Conservation (phyloP, 1,139 yeast genomes). For the Pichia sp. region DNA sequence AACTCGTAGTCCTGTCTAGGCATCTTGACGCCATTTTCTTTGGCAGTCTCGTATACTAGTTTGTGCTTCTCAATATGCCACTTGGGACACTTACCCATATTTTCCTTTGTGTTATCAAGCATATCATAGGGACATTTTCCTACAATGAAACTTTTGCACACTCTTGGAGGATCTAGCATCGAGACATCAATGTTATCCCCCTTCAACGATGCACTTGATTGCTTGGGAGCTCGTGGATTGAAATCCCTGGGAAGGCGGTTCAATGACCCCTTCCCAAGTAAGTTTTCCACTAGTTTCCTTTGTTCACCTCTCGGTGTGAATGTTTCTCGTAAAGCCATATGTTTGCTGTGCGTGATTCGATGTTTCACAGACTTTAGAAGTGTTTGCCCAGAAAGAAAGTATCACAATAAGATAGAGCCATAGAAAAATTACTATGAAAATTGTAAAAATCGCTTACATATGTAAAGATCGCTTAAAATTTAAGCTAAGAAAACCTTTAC, state of each 20-base stretch:
- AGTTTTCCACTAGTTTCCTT: constrained; percentile 68
- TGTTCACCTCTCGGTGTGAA: constrained; percentile 62
- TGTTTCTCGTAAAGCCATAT: background rate
- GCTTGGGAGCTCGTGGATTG: constrained; percentile 10
- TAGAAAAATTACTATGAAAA: too few species aligned
- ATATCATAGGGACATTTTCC: constrained; percentile 87
- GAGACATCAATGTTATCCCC: constrained; percentile 6
- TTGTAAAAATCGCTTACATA: too few species aligned
- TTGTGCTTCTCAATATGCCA: constrained; percentile 74
- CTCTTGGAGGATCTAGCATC: constrained; percentile 55
- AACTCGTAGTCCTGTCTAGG: constrained; percentile 56
- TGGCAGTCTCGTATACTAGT: constrained; percentile 60
- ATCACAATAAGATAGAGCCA: too few species aligned
- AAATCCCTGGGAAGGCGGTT: constrained; percentile 31
- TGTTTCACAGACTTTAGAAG: too few species aligned
- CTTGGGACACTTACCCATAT: constrained; percentile 75
- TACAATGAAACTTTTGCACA: constrained; percentile 77
- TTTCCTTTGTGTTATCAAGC: constrained; percentile 78
- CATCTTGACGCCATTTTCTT: constrained; percentile 52
- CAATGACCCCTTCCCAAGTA: constrained; percentile 69
- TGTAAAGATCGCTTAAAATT: too few species aligned
- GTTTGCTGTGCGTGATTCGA: too few species aligned
- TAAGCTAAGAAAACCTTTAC: background rate
- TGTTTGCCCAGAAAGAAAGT: too few species aligned
- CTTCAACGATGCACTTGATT: constrained; percentile 4